These are phyloP conservation scores for Venustampulla echinocandica DNA, from an alignment of 495 filamentous ascomycete genomes.

Conservation along the genomic window DNA sequence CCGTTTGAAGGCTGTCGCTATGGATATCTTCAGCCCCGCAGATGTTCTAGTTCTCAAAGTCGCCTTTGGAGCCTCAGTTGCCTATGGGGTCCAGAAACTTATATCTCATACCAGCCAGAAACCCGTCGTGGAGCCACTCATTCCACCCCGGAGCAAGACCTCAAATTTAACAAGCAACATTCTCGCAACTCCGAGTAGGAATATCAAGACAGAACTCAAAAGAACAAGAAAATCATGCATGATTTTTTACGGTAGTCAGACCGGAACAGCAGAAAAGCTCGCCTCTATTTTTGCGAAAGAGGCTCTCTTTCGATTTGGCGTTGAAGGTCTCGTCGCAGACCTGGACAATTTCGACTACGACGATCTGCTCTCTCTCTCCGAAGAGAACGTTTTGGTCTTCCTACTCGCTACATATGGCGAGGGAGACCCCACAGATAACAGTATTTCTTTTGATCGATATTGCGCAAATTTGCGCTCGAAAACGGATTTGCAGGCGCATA, in stretches of 20 bases:
- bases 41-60: slow-evolving; percentile 6
- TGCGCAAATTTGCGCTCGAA: neutral
- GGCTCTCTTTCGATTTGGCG: slow-evolving; percentile 81
- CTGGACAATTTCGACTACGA: slow-evolving; percentile 63
- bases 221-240: slow-evolving; percentile 90
- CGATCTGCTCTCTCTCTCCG: slow-evolving; percentile 13
- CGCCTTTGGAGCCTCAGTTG: slow-evolving; percentile 1
- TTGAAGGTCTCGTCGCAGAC: slow-evolving; percentile 94
- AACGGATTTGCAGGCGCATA: neutral
- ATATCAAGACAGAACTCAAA: slow-evolving; percentile 87
- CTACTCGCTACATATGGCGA: slow-evolving; percentile 29
- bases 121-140: neutral
- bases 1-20: neutral
- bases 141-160: neutral
- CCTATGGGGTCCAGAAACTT: neutral
- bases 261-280: slow-evolving; percentile 93
- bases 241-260: slow-evolving; percentile 94
- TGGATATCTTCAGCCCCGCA: slow-evolving; percentile 2
- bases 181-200: slow-evolving; percentile 43
- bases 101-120: slow-evolving; percentile 2
- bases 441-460: slow-evolving; percentile 6
- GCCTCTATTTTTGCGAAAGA: slow-evolving; percentile 90
- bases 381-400: slow-evolving; percentile 23
- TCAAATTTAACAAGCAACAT: neutral
- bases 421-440: slow-evolving; percentile 30